phyloP scores from a whole-genome alignment of 1,284 basidiomycete species.

The Hymenochaete sp. region DNA sequence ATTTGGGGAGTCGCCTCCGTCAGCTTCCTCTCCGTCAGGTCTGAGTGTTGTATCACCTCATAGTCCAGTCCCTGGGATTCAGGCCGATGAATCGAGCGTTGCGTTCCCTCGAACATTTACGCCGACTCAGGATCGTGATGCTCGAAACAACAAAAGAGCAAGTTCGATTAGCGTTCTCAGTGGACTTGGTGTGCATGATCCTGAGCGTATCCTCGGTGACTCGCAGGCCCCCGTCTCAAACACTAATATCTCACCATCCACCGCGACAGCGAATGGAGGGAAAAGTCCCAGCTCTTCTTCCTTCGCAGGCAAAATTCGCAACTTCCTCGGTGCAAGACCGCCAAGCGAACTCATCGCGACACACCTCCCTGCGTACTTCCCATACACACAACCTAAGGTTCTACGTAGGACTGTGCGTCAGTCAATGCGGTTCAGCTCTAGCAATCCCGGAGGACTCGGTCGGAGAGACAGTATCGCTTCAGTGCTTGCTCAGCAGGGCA shows the following conservation, averaged over 20 bases:
- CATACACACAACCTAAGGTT: slow-evolving; percentile 83
- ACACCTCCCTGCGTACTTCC: slow-evolving; percentile 96
- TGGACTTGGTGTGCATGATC: slow-evolving; percentile 76
- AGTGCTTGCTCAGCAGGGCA: slow-evolving; percentile 48
- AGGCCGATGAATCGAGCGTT: slow-evolving; percentile 24
- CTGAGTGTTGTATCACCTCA: slow-evolving; percentile 28
- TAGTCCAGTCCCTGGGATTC: slow-evolving; percentile 27
- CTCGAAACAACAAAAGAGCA: slow-evolving; percentile 80
- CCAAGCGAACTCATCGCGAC: slow-evolving; percentile 95
- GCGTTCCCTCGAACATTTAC: slow-evolving; percentile 18
- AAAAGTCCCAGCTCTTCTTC: slow-evolving; percentile 39
- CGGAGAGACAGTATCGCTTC: slow-evolving; percentile 46
- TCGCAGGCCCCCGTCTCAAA: slow-evolving; percentile 28
- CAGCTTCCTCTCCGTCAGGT: slow-evolving; percentile 20
- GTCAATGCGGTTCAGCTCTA: slow-evolving; percentile 52
- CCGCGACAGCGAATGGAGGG: slow-evolving; percentile 21
- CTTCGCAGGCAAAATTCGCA: slow-evolving; percentile 65
- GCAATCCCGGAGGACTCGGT: slow-evolving; percentile 25
- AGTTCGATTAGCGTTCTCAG: slow-evolving; percentile 92
- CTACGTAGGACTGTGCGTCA: slow-evolving; percentile 78
- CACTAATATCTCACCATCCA: slow-evolving; percentile 25
- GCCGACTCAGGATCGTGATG: slow-evolving; percentile 21
- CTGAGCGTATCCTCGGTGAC: slow-evolving; percentile 49
- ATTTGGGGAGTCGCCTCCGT: slow-evolving; percentile 47
- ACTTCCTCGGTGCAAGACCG: slow-evolving; percentile 97